A percentile compares a stretch with the other conserved stretches of the same genome.
These are phyloP conservation scores for Cordyceps pruinosa DNA, from an alignment of 2,329 filamentous ascomycete genomes.

Conservation along the genomic window DNA sequence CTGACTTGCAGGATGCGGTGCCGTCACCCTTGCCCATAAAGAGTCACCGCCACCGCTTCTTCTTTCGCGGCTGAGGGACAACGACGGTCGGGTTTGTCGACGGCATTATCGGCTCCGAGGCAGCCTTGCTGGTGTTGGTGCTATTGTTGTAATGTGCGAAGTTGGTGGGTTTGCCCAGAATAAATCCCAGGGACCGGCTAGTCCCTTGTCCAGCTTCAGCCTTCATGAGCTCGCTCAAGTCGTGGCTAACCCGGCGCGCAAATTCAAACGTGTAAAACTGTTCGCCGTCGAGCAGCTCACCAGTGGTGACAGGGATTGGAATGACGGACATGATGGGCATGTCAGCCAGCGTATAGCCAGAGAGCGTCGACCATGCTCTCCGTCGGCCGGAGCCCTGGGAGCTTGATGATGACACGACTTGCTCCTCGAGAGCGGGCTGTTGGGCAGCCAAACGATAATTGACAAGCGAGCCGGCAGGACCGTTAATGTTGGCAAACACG, in stretches of 20 bases:
- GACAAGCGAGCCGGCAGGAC: slow-evolving; percentile 11
- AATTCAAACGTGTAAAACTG: slow-evolving; percentile 26
- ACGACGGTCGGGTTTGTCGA: slow-evolving; percentile 8
- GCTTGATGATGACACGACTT: slow-evolving; percentile 1
- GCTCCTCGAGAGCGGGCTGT: slow-evolving; percentile 1
- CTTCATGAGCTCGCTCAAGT: slow-evolving; percentile 20
- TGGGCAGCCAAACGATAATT: slow-evolving; percentile 14
- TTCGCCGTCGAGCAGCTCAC: slow-evolving; percentile 26
- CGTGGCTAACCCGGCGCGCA: slow-evolving; percentile 23
- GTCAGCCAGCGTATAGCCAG: slow-evolving; percentile 26
- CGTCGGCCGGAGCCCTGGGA: slow-evolving; percentile 12
- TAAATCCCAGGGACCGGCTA: slow-evolving; percentile 16
- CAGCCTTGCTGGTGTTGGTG: slow-evolving; percentile 9
- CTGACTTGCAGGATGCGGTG: slow-evolving; percentile 6
- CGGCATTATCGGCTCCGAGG: slow-evolving; percentile 5
- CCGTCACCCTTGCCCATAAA: background rate
- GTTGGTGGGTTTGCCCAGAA: slow-evolving; percentile 14
- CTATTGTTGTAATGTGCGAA: slow-evolving; percentile 10
- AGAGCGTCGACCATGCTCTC: slow-evolving; percentile 18
- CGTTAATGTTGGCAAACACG: slow-evolving; percentile 17
- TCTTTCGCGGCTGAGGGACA: slow-evolving; percentile 10
- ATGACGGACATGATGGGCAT: slow-evolving; percentile 26
- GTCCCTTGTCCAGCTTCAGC: slow-evolving; percentile 18
- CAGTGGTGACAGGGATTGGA: slow-evolving; percentile 24
- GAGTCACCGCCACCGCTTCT: slow-evolving; percentile 13